phyloP scores from a whole-genome alignment of 2,329 filamentous ascomycete species.

The Paraphaeosphaeria sporulosa region DNA sequence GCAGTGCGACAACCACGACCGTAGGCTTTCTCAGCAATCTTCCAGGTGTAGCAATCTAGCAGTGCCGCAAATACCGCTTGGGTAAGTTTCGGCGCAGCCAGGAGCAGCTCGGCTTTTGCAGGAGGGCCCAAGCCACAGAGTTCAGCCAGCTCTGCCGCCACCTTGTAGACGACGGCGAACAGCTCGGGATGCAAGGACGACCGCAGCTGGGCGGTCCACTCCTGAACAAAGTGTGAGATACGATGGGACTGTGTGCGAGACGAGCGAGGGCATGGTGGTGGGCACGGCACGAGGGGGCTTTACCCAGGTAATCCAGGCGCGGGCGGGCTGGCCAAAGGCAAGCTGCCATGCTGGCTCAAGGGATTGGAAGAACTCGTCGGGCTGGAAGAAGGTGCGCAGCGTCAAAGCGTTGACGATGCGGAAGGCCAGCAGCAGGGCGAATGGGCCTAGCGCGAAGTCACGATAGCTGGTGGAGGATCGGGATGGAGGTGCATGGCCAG shows the following conservation, averaged over 20 bases:
- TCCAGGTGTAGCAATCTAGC: slow-evolving; percentile 89
- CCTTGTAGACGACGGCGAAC: slow-evolving; percentile 78
- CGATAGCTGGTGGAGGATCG: slow-evolving; percentile 36
- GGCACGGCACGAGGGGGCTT: slow-evolving; percentile 33
- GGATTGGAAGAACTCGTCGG: slow-evolving; percentile 96
- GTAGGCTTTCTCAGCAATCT: slow-evolving; percentile 76
- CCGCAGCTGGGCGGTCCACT: slow-evolving; percentile 88
- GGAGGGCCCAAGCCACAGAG: slow-evolving; percentile 63
- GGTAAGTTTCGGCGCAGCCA: slow-evolving; percentile 74
- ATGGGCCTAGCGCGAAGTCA: slow-evolving; percentile 38
- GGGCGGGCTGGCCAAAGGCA: slow-evolving; percentile 77
- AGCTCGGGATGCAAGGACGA: slow-evolving; percentile 91
- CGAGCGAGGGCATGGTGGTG: slow-evolving; percentile 4
- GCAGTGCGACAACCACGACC: slow-evolving; percentile 69
- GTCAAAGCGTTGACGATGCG: slow-evolving; percentile 81
- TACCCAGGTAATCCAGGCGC: slow-evolving; percentile 97
- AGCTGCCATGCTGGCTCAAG: slow-evolving; percentile 93
- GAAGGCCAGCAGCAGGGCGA: slow-evolving; percentile 64
- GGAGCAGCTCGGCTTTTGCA: slow-evolving; percentile 70
- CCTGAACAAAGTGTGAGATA: slow-evolving; percentile 63
- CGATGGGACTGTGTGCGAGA: slow-evolving; percentile 10
- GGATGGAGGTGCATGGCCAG: slow-evolving; percentile 30
- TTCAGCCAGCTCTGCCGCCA: slow-evolving; percentile 64
- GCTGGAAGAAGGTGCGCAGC: slow-evolving; percentile 92
- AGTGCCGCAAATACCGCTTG: slow-evolving; percentile 81